Percentiles rank a stretch among this genome's conserved stretches.
phyloP scores from a whole-genome alignment of 2,329 filamentous ascomycete genomes.

The Diplodia intermedia region DNA sequence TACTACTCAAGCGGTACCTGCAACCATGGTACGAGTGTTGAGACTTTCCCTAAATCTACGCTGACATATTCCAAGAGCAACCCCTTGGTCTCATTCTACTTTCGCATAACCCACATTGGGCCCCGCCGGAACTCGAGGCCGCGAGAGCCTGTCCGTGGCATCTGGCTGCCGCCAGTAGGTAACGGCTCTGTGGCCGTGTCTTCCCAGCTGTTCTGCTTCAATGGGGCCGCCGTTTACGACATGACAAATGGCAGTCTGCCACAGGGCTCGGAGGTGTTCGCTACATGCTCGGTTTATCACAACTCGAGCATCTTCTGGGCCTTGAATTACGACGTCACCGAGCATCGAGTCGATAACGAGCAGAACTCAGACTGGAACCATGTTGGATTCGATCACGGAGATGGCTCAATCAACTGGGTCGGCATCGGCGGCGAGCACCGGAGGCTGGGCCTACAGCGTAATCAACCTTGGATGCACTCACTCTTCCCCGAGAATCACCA shows the following conservation, averaged over 20 bases:
- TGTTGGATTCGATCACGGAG: slow-evolving; percentile 11
- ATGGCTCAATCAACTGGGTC: slow-evolving; percentile 3
- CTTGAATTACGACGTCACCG: slow-evolving; percentile 18
- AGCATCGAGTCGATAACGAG: background rate
- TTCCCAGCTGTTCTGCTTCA: slow-evolving; percentile 7
- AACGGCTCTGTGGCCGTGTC: background rate
- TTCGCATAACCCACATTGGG: background rate
- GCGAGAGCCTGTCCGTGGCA: background rate
- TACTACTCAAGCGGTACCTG: background rate
- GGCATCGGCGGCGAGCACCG: slow-evolving; percentile 11
- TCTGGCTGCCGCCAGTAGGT: slow-evolving; percentile 8
- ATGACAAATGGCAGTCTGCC: background rate
- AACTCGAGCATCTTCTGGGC: slow-evolving; percentile 22
- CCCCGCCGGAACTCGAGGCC: background rate
- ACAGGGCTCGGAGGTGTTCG: background rate
- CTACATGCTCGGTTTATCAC: slow-evolving; percentile 15
- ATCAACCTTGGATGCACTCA: slow-evolving; percentile 8
- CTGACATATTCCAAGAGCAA: background rate
- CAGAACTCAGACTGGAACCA: slow-evolving; percentile 11
- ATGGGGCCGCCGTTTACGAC: slow-evolving; percentile 1
- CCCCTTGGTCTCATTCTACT: slow-evolving; percentile 7
- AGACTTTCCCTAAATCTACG: background rate
- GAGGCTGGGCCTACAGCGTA: background rate
- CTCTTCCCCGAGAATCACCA: slow-evolving; percentile 28
- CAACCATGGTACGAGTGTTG: slow-evolving; percentile 2